phyloP scores from a whole-genome alignment of 2,329 filamentous ascomycete genomes.

The Cordyceps fumosorosea region DNA sequence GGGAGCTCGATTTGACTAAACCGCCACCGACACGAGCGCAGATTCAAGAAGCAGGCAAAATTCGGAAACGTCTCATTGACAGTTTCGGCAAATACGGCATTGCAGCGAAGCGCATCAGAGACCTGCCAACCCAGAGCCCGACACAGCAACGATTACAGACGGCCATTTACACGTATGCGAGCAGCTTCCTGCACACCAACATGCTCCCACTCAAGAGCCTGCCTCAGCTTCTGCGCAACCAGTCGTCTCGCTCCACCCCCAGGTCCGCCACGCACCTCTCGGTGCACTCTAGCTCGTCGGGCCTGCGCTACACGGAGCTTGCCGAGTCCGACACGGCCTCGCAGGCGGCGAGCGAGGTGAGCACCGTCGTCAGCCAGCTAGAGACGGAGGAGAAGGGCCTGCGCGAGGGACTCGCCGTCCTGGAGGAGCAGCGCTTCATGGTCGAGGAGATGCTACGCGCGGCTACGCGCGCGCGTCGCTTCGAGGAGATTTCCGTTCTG shows the following conservation, averaged over 20 bases:
- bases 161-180: constrained; percentile 75
- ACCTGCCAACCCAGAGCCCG: constrained; percentile 64
- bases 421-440: constrained; percentile 88
- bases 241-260: constrained; percentile 25
- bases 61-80: constrained; percentile 83
- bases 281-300: constrained; percentile 30
- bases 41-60: constrained; percentile 78
- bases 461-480: constrained; percentile 68
- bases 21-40: constrained; percentile 54
- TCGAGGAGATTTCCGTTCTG: constrained; percentile 79
- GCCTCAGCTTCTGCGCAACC: constrained; percentile 54
- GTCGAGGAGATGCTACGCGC: constrained; percentile 78
- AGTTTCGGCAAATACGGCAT: constrained; percentile 83
- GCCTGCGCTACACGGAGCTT: constrained; percentile 41
- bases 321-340: constrained; percentile 40
- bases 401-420: constrained; percentile 70
- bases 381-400: constrained; percentile 81
- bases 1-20: constrained; percentile 31
- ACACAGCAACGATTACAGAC: constrained; percentile 72
- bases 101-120: constrained; percentile 73
- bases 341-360: constrained; percentile 40
- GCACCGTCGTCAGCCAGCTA: constrained; percentile 50
- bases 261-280: constrained; percentile 26
- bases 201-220: constrained; percentile 81
- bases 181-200: constrained; percentile 76